Conservation (phyloP, 177 flowering plant species). For the Vitis hybrid region DNA sequence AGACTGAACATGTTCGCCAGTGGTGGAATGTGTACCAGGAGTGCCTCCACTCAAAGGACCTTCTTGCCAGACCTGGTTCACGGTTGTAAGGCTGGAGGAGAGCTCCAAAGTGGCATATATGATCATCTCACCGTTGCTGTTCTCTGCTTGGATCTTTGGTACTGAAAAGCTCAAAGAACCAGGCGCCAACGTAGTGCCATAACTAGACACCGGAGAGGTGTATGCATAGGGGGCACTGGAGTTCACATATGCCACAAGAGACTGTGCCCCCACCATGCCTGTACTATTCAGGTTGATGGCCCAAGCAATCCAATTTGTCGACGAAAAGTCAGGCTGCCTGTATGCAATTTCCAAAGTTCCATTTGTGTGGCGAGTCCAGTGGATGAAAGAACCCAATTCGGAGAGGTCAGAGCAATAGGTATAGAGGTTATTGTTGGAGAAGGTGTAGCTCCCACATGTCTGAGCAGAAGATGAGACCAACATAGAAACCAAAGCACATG, state of each 20-base stretch:
- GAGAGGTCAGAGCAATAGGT: slow-evolving; percentile 28
- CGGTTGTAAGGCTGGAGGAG: slow-evolving; percentile 1
- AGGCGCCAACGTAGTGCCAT: slow-evolving; percentile 4
- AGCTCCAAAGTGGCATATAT: slow-evolving; percentile 32
- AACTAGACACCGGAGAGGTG: slow-evolving; percentile 21
- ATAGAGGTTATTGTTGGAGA: slow-evolving; percentile 18
- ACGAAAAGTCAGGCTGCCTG: slow-evolving; percentile 16
- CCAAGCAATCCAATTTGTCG: slow-evolving; percentile 44
- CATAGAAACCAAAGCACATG: slow-evolving; percentile 10
- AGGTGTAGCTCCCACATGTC: slow-evolving; percentile 20
- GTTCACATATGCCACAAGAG: slow-evolving; percentile 34
- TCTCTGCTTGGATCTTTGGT: slow-evolving; percentile 15
- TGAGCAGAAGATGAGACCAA: slow-evolving; percentile 24
- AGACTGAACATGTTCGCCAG: slow-evolving; percentile 23
- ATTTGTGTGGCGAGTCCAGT: slow-evolving; percentile 39
- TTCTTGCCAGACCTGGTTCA: slow-evolving; percentile 37
- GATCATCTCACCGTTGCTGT: slow-evolving; percentile 15
- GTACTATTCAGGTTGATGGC: slow-evolving; percentile 28
- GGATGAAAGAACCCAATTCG: slow-evolving; percentile 29
- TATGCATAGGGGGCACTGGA: slow-evolving; percentile 24
- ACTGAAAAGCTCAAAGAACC: slow-evolving; percentile 28
- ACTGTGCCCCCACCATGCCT: slow-evolving; percentile 41
- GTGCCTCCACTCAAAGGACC: slow-evolving; percentile 25
- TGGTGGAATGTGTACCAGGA: slow-evolving; percentile 15
- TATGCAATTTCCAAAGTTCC: slow-evolving; percentile 26